Evolutionary conservation across 2,329 filamentous ascomycete species (phyloP).

Genomic region (Pseudonectria buxi): DNA sequence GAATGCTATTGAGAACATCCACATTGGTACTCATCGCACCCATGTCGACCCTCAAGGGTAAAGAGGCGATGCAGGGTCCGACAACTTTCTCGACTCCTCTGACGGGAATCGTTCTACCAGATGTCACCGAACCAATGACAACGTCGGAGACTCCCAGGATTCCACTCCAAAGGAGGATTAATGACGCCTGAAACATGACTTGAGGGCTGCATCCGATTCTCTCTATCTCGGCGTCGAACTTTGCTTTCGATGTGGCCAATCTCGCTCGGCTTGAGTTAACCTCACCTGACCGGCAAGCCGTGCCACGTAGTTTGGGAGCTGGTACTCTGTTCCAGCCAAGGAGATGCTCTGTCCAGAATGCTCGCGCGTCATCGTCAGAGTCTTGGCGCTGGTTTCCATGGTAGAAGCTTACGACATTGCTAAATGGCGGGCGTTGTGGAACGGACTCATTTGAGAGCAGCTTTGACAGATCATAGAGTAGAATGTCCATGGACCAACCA

Average conservation of each 20-base stretch:
- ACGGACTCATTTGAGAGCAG: constrained; percentile 33
- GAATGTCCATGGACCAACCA: constrained; percentile 82
- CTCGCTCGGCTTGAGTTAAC: constrained; percentile 8
- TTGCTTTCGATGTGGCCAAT: constrained; percentile 11
- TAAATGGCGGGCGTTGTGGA: constrained; percentile 50
- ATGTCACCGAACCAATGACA: constrained; percentile 72
- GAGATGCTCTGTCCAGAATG: constrained; percentile 67
- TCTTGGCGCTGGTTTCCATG: constrained; percentile 15
- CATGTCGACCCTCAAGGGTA: constrained; percentile 64
- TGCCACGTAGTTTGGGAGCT: constrained; percentile 45
- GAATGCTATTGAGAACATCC: constrained; percentile 58
- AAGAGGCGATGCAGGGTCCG: constrained; percentile 71
- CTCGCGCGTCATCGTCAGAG: constrained; percentile 35
- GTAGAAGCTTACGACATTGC: constrained; percentile 48
- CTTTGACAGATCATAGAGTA: constrained; percentile 58
- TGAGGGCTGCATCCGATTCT: constrained; percentile 53
- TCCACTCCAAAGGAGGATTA: constrained; percentile 57
- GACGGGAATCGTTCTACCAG: constrained; percentile 70
- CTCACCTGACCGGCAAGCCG: constrained; percentile 17
- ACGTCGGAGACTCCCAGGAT: constrained; percentile 62
- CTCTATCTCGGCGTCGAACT: constrained; percentile 28
- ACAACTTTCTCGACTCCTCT: constrained; percentile 63
- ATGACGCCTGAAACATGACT: constrained; percentile 67
- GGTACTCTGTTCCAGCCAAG: constrained; percentile 44
- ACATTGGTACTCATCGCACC: constrained; percentile 41